Evolutionary conservation across 768 basidiomycete genomes (phyloP), one percentile per base, ranked within the genome.

Genomic region (Boletus sp.): DNA sequence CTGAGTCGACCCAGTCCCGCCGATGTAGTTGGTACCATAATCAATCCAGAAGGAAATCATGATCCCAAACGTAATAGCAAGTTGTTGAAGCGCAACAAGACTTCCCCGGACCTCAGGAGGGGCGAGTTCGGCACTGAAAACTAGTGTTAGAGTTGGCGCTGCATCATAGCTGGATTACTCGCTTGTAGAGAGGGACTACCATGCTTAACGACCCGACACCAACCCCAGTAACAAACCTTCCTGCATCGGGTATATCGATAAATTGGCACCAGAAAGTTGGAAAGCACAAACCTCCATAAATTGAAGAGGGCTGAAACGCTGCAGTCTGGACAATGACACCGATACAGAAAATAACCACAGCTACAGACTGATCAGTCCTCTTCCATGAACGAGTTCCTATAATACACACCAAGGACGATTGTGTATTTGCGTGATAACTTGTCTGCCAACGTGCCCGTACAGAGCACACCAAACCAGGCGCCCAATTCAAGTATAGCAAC

Each of bases 81-180:
- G 77, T 67, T 92, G 90, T 67, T 92, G 90, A 9, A 92, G 79
- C 4, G 88, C 89, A 50, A 92, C 89, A 37, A 92, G 75, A 67
- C 85, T 86, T 12, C 90, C 90, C 59, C 90, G 83, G 15, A 92
- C 87, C 73, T 91, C 90, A 4, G 90, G 88, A 29, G 90, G 90
- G 1, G 86, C 84, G 52, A 90, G 81, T 69, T 82, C 78, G 40
- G 77, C 78, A 60, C 75, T 66, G 40, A 36, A 41, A 56, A 36
- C 32, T 44, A 28, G 46, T 39, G 29, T 28, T 29, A 7, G 12
- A 32, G 7, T 11, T 17, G 36, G 14, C 11, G 15, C 5, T 20
- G 24, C 41, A 28, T 36, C 10, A 17, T 32, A n/a, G 11, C 7
- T n/a, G 15, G 10, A 35, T 46, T 36, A 46, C 67, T 33, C 47